Conservation (phyloP, 225 moss, liverwort and hornwort species). For the Polytrichum formosum region DNA sequence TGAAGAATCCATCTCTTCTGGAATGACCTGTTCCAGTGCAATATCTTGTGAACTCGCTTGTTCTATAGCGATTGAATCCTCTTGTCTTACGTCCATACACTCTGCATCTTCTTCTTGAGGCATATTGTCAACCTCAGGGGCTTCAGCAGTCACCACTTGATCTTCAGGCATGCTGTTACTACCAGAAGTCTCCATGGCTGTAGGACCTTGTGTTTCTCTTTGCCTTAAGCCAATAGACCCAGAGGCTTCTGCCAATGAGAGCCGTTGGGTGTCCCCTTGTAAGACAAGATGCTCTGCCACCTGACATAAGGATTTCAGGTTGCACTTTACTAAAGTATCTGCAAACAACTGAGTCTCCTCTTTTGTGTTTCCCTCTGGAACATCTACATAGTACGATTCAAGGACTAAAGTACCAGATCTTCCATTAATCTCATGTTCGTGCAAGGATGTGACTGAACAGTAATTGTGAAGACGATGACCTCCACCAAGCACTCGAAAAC, state of each 20-base stretch:
- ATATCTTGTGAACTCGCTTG: background rate
- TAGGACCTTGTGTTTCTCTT: background rate
- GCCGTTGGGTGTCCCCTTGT: slow-evolving; percentile 1
- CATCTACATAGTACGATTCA: slow-evolving; percentile 58
- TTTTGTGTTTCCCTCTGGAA: slow-evolving; percentile 52
- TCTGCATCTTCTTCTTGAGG: background rate
- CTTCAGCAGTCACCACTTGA: background rate
- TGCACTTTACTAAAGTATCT: slow-evolving; percentile 51
- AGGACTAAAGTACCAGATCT: slow-evolving; percentile 42
- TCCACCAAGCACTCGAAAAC: slow-evolving; percentile 54
- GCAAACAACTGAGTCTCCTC: slow-evolving; percentile 63
- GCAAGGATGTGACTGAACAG: slow-evolving; percentile 48
- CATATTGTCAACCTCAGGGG: background rate
- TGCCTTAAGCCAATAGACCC: background rate
- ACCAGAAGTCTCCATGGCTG: background rate
- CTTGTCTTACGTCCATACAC: background rate
- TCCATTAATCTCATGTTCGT: slow-evolving; percentile 47
- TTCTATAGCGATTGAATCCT: background rate
- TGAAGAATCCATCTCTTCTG: background rate
- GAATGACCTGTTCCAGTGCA: background rate
- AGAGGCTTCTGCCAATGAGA: slow-evolving; percentile 8
- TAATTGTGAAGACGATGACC: slow-evolving; percentile 53
- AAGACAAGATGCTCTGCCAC: slow-evolving; percentile 28
- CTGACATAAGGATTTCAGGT: slow-evolving; percentile 50
- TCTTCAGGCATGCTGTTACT: background rate